Evolutionary conservation across 225 moss, liverwort and hornwort genomes (phyloP), one percentile per base, ranked within the genome.

Genomic region (Pleurozium schreberi): DNA sequence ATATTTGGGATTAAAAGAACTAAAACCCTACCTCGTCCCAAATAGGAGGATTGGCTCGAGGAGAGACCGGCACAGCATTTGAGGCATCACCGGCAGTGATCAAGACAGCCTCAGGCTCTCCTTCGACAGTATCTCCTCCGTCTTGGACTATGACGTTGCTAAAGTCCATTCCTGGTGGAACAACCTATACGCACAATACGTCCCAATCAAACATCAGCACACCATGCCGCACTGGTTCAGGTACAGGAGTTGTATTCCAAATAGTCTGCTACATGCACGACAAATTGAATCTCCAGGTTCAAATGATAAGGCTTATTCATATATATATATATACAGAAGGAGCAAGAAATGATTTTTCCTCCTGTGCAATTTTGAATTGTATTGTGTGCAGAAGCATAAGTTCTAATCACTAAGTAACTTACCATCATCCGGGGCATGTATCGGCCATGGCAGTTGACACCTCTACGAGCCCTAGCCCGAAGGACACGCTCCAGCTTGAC

Each of bases 131-230:
- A 63, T 93, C 94, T 57, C 90, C 93, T 77, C 86, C 83, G 47
- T 96, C 96, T 86, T 90, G 95, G 58, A 95, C 93, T 67, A 92
- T 93, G 59, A 96, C 95, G 80, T 93, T 94, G 89, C 94, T 96
- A 75, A 96, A 96, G 82, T 96, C 95, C 96, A 96, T 94, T 53
- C 96, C 96, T 61, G 95, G 96, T n/a, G 95, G 94, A 86, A 96
- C 94, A 49, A 96, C 95, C 95, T 96, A 86, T 65, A 90, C 47
- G 85, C 92, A 85, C 78, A 76, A 67, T 18, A 75, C 59, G 64
- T 75, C 34, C 43, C 78, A 58, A 65, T 66, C 65, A 64, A 78
- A 66, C 14, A 65, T 88, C 82, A 92, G 36, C 50, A 82, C 28
- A 74, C 43, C 47, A 81, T 84, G 75, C 75, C 62, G 58, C 80